A percentile compares a stretch with the other conserved stretches of the same genome.
Evolutionary conservation across 2,329 filamentous ascomycete species (phyloP).

Genomic region (Septoria petroselini): DNA sequence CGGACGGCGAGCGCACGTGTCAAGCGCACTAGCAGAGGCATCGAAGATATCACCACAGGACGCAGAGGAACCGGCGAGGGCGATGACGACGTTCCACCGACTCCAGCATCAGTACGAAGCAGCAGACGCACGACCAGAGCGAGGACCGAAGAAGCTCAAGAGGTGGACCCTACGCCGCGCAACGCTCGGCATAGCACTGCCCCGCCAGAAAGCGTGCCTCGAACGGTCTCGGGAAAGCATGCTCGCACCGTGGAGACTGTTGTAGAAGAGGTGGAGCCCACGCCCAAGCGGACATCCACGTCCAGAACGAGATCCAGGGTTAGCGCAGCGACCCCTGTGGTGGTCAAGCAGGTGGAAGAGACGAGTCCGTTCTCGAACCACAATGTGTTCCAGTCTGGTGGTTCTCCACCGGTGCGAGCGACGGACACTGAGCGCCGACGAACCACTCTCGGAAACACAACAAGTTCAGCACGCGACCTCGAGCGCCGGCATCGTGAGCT

Average conservation of each 20-base stretch:
- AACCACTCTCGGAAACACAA: slow-evolving; percentile 47
- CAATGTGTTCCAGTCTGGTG: slow-evolving; percentile 74
- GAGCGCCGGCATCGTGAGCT: slow-evolving; percentile 44
- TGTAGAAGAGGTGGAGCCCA: slow-evolving; percentile 37
- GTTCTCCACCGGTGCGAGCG: slow-evolving; percentile 39
- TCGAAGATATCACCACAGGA: slow-evolving; percentile 62
- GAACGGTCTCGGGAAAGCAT: slow-evolving; percentile 44
- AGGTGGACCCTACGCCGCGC: slow-evolving; percentile 34
- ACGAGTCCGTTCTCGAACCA: slow-evolving; percentile 77
- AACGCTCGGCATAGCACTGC: slow-evolving; percentile 35
- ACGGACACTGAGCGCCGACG: slow-evolving; percentile 58
- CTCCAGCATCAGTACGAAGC: slow-evolving; percentile 32
- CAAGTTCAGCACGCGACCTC: slow-evolving; percentile 38
- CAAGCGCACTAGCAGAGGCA: slow-evolving; percentile 83
- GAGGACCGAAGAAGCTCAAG: slow-evolving; percentile 41
- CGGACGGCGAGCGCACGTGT: slow-evolving; percentile 71
- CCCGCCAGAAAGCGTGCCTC: slow-evolving; percentile 35
- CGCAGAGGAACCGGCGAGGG: slow-evolving; percentile 56
- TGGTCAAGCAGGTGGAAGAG: slow-evolving; percentile 34
- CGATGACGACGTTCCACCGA: slow-evolving; percentile 51
- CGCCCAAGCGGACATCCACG: slow-evolving; percentile 24
- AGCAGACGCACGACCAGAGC: slow-evolving; percentile 33
- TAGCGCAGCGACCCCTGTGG: slow-evolving; percentile 29
- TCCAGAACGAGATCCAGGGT: slow-evolving; percentile 19
- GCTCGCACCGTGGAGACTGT: slow-evolving; percentile 36